phyloP scores from a whole-genome alignment of 1,284 basidiomycete genomes.

The Athelia psychrophila region DNA sequence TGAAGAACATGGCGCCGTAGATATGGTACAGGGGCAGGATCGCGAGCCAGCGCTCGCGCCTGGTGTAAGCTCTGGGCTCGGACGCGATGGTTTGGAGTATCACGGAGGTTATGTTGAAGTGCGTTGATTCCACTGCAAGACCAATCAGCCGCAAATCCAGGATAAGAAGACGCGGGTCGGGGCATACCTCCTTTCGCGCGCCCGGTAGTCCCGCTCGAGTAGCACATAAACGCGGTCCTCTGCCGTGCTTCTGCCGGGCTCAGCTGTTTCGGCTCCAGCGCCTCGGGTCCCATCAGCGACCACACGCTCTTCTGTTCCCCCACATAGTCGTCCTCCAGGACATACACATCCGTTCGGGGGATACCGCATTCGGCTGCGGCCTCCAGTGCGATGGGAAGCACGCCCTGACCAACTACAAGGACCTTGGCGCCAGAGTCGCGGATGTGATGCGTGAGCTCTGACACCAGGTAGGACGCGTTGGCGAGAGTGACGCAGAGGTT shows the following conservation, averaged over 20 bases:
- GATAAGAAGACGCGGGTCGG: slow-evolving; percentile 7
- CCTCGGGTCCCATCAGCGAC: not conserved
- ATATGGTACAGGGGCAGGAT: slow-evolving; percentile 62
- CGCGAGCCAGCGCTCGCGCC: slow-evolving; percentile 48
- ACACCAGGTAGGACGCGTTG: slow-evolving; percentile 41
- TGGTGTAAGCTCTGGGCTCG: slow-evolving; percentile 34
- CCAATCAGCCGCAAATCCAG: not conserved
- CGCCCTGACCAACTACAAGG: not conserved
- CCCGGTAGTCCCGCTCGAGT: slow-evolving; percentile 65
- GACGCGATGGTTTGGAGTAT: slow-evolving; percentile 37
- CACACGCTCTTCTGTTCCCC: not conserved
- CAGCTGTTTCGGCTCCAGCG: not conserved
- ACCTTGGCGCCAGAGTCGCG: slow-evolving; percentile 30
- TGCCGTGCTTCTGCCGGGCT: no score
- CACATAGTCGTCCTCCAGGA: not conserved
- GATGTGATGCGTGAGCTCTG: slow-evolving; percentile 53
- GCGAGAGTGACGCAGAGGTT: slow-evolving; percentile 51
- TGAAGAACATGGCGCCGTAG: slow-evolving; percentile 2
- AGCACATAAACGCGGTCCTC: slow-evolving; percentile 63
- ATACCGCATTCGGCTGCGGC: not conserved
- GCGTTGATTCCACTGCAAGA: slow-evolving; percentile 46
- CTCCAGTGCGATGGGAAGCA: not conserved
- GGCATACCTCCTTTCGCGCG: slow-evolving; percentile 45
- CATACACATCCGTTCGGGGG: not conserved
- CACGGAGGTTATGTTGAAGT: slow-evolving; percentile 58